A percentile compares a stretch with the other conserved stretches of the same genome.
Evolutionary conservation across 345 rosid species (phyloP).

Genomic region (Schrenkiella parvula): DNA sequence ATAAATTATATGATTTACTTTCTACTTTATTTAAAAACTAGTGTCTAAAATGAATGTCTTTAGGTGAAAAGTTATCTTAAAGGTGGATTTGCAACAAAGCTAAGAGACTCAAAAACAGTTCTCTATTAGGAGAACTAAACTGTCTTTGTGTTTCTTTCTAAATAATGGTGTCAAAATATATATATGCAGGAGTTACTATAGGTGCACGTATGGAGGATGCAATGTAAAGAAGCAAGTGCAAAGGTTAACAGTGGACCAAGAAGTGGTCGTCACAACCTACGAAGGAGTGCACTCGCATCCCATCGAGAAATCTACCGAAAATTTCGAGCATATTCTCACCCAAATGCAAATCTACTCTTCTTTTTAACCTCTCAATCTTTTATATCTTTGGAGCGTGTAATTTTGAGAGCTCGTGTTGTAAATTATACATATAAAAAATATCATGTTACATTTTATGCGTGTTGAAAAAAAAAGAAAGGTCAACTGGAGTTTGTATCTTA

Average conservation of each 20-base stretch:
- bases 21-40: neutral
- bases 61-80: neutral
- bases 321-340: slow-evolving; percentile 81
- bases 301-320: slow-evolving; percentile 65
- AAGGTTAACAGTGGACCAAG: slow-evolving; percentile 78
- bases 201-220: slow-evolving; percentile 87
- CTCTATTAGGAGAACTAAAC: neutral
- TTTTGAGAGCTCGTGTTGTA: slow-evolving; percentile 7
- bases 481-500: neutral
- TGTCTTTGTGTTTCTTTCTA: neutral
- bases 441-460: neutral
- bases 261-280: slow-evolving; percentile 80
- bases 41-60: neutral
- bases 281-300: slow-evolving; percentile 90
- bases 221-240: slow-evolving; percentile 97
- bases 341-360: slow-evolving; percentile 84
- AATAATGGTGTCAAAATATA: neutral
- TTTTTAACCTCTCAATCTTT: slow-evolving; percentile 21
- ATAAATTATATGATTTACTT: neutral
- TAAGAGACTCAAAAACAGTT: neutral
- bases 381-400: neutral
- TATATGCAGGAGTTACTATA: slow-evolving; percentile 72
- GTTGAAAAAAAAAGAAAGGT: neutral
- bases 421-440: neutral
- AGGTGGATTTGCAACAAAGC: too few relatives aligned